phyloP scores from a whole-genome alignment of 1,284 basidiomycete species.

The Heterobasidion occidentale region DNA sequence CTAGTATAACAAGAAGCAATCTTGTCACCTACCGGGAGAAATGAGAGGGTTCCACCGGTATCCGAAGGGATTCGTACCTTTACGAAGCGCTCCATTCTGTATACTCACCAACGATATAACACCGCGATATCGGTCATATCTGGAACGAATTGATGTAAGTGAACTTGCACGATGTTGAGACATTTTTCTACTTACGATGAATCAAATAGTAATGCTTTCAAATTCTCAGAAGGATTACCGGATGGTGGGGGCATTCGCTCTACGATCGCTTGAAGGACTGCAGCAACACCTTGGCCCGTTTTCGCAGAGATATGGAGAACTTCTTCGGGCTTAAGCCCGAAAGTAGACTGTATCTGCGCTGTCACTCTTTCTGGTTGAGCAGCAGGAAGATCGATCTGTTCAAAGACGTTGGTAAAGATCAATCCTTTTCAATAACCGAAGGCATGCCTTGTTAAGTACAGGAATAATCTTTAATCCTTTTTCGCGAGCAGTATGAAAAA shows the following conservation, averaged over 20 bases:
- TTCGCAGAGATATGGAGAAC: conserved; percentile 87
- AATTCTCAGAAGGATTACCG: conserved; percentile 40
- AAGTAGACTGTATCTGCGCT: conserved; percentile 73
- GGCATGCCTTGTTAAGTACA: conserved; percentile 80
- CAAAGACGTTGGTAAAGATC: neutral
- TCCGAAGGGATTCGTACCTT: conserved; percentile 33
- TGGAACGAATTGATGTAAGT: conserved; percentile 23
- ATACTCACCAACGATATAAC: conserved; percentile 91
- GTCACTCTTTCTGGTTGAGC: conserved; percentile 77
- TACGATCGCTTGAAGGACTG: conserved; percentile 76
- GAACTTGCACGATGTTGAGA: conserved; percentile 2
- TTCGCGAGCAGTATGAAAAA: conserved; percentile 85
- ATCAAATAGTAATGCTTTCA: conserved; percentile 91
- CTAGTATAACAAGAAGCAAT: conserved; percentile 82
- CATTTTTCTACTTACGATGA: conserved; percentile 54
- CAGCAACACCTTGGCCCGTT: conserved; percentile 77
- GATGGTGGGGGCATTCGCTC: conserved; percentile 75
- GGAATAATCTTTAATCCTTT: conserved; percentile 83
- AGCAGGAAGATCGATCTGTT: conserved; percentile 81
- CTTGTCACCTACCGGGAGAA: conserved; percentile 72
- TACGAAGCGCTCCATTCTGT: conserved; percentile 55
- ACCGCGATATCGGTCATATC: conserved; percentile 94
- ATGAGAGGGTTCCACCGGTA: neutral
- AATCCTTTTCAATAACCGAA: neutral
- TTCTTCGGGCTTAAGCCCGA: conserved; percentile 68